Base-by-base conservation (phyloP, 768 basidiomycete genomes). In the Podaxis sp. region DNA sequence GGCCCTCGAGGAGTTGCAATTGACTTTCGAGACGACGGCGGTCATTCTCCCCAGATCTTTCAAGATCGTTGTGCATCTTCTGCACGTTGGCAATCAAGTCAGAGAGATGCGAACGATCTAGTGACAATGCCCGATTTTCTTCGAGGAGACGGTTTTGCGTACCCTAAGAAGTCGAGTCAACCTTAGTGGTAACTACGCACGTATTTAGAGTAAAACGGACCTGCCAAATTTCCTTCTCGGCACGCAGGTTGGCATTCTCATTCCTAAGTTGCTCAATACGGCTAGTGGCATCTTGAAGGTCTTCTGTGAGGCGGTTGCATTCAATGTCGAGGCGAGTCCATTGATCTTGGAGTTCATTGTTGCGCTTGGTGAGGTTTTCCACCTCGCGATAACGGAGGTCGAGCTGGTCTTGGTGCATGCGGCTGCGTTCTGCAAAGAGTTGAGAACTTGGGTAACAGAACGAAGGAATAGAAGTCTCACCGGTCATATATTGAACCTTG, bases 211-310 rank as follows among this genome's bases (percentile, higher is more conserved):
- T 11, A 48, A 36, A 1, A 68, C 82, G 35, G 55, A 91, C 93
- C 87, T 93, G 91, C 89, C 90, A 93, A 37, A 95, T 91, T 68
- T 86, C 89, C 78, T 93, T 95, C 81, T 98, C 96, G 0, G 94
- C 95, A 46, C 90, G 86, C 16, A 97, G 81, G 70, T 92, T 95
- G 2, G 91, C 90, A 64, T 80, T 84, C 66, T 98, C 95, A 65
- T 90, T 92, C 9, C 92, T 85, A 40, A 94, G 76, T 60, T 90
- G 87, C 63, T 95, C 93, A 14, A 88, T 74, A 23, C 81, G 80
- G 25, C 82, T 77, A 62, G 83, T 85, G 2, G 85, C 78, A 5
- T 78, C 72, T 21, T 83, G 77, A 9, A 90, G 75, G 47, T 91
- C 88, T 47, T 91, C 88, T 14, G 83, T 75, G 37, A 87, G 82